phyloP scores from a whole-genome alignment of 208 protist genomes.

The Crithidia bombi region DNA sequence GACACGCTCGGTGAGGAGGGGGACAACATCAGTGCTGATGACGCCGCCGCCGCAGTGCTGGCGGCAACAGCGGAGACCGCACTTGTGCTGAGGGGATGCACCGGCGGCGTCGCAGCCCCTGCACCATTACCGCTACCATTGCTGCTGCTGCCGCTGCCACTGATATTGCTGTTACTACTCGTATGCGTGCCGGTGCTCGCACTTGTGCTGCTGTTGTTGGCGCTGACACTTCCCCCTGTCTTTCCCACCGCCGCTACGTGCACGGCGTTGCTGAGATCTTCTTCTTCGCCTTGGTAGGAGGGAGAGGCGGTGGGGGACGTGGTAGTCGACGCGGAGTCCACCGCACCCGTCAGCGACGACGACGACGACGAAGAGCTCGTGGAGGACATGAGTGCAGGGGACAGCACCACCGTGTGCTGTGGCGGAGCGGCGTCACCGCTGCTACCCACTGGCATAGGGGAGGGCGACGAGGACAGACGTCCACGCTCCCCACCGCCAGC shows the following conservation, averaged over 20 bases:
- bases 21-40: not conserved
- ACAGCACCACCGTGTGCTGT: slow-evolving; percentile 7
- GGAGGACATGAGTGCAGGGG: slow-evolving; percentile 1
- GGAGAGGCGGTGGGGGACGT: slow-evolving; percentile 11
- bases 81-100: not conserved
- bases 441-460: not conserved
- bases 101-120: not conserved
- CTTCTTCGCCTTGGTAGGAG: not conserved
- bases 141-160: not conserved
- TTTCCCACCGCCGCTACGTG: not conserved
- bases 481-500: not conserved
- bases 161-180: not conserved
- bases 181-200: not conserved
- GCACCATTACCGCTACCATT: slow-evolving; percentile 17
- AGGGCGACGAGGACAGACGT: not conserved
- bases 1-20: slow-evolving; percentile 19
- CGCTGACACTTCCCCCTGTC: not conserved
- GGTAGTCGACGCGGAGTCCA: not conserved
- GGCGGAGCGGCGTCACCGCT: not conserved
- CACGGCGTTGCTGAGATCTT: not conserved
- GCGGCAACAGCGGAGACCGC: not conserved
- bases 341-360: slow-evolving; percentile 5
- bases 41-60: not conserved
- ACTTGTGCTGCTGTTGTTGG: not conserved
- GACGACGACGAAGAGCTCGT: slow-evolving; percentile 9